Evolutionary conservation across 306 rosid species (phyloP), one percentile per base, ranked within the genome.

Genomic region (Rubus parviflorus): DNA sequence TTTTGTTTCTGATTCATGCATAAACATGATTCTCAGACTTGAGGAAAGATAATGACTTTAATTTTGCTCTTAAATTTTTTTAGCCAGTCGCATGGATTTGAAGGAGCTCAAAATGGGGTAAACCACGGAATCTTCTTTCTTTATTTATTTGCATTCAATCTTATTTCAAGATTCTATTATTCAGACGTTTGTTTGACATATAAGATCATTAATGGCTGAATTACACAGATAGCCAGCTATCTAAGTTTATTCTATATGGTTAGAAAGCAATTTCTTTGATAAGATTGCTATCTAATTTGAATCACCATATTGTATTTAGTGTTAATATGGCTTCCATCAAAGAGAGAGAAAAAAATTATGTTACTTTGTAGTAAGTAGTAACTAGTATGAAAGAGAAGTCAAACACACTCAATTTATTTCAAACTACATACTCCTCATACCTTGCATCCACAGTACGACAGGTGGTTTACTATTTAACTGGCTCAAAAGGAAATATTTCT

Each of bases 91-190:
- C 77, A 90, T 93, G 99, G 98, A 89, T 86, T 81, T 92, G 93
- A 96, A 96, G 87, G 99, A 93, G 90, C 94, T 96, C 75, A 96
- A 96, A 85, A 96, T 96, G 99, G 99, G 99, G 97, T 96, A 90
- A 82, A 52, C 61, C 81, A 75, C 79, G 79, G 22, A 46, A 13
- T 35, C 73, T 49, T 62, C 47, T 42, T 63, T 82, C 68, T 40
- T 1, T 17, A 5, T 17, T 65, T 65, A 65, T 19, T 68, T 48
- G 22, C 35, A 75, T 75, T 67, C 56, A 37, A 63, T 23, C 51
- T 82, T 69, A 45, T 71, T 17, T 49, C 54, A 52, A 2, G 22
- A 4, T 37, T 10, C 54, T 23, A 45, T 3, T 45, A 68, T 30
- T 30, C 35, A 30, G 35, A 30, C 35, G 35, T 30, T 30, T 1